Evolutionary conservation across 805 yeast genomes (phyloP).

Genomic region (Nakazawaea ishiwadae): DNA sequence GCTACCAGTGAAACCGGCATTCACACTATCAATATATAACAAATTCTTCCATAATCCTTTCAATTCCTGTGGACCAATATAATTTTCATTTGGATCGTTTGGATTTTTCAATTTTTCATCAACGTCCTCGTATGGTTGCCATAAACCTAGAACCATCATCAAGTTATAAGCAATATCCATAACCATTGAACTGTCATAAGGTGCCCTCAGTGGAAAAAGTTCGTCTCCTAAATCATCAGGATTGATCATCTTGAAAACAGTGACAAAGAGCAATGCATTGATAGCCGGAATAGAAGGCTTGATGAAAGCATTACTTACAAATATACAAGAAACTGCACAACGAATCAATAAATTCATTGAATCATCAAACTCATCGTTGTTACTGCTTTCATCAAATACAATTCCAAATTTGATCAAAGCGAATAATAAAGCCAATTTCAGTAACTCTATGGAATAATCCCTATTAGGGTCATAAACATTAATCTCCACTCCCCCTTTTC

Average conservation of each 20-base stretch:
- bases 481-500: slow-evolving; percentile 12
- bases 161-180: slow-evolving; percentile 1
- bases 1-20: not conserved
- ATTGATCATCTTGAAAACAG: slow-evolving; percentile 1
- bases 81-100: slow-evolving; percentile 4
- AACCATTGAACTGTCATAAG: not conserved
- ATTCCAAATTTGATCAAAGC: slow-evolving; percentile 9
- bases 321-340: slow-evolving; percentile 2
- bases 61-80: not conserved
- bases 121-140: slow-evolving; percentile 9
- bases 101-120: slow-evolving; percentile 3
- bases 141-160: slow-evolving; percentile 10
- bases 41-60: slow-evolving; percentile 10
- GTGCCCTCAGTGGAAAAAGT: slow-evolving; percentile 1
- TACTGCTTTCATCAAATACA: slow-evolving; percentile 1
- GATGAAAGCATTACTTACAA: slow-evolving; percentile 2
- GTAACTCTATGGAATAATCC: slow-evolving; percentile 5
- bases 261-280: not conserved
- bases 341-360: slow-evolving; percentile 5
- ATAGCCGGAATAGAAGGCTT: slow-evolving; percentile 1
- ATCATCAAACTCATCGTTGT: slow-evolving; percentile 6
- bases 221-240: slow-evolving; percentile 10
- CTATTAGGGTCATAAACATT: slow-evolving; percentile 7
- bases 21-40: not conserved
- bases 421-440: slow-evolving; percentile 6